Evolutionary conservation across 768 basidiomycete species (phyloP).

Genomic region (Naganishia randhawae): DNA sequence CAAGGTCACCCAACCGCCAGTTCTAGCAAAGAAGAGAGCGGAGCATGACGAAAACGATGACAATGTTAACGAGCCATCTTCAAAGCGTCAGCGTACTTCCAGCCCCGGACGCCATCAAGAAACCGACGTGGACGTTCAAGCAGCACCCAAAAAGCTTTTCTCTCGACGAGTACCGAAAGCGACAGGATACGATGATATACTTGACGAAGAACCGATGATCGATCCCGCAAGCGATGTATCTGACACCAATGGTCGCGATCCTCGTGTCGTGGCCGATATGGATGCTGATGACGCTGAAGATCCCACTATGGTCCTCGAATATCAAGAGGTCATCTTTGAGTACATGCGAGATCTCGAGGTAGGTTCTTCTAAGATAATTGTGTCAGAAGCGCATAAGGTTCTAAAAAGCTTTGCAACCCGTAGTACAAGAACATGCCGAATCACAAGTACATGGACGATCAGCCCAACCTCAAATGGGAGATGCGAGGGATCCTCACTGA

Average conservation of each 20-base stretch:
- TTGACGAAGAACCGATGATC: conserved; percentile 38
- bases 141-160: conserved; percentile 6
- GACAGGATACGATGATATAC: conserved; percentile 49
- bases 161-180: conserved; percentile 7
- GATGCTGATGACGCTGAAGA: conserved; percentile 89
- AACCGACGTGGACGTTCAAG: conserved; percentile 5
- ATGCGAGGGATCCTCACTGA: conserved; percentile 85
- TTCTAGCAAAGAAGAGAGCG: neutral
- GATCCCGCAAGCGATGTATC: conserved; percentile 36
- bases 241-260: conserved; percentile 53
- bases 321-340: conserved; percentile 86
- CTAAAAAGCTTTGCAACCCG: neutral
- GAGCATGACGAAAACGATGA: conserved; percentile 23
- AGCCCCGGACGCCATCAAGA: conserved; percentile 7
- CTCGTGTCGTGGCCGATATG: conserved; percentile 74
- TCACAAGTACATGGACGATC: conserved; percentile 74
- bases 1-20: neutral
- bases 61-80: conserved; percentile 18
- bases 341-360: conserved; percentile 87
- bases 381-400: neutral
- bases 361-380: conserved; percentile 30
- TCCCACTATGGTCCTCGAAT: conserved; percentile 95
- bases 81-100: conserved; percentile 26
- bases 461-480: conserved; percentile 79
- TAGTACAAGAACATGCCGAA: conserved; percentile 76